A percentile compares a stretch with the other conserved stretches of the same genome.
phyloP scores from a whole-genome alignment of 1,139 yeast genomes.

The Blastobotrys ciferrii region DNA sequence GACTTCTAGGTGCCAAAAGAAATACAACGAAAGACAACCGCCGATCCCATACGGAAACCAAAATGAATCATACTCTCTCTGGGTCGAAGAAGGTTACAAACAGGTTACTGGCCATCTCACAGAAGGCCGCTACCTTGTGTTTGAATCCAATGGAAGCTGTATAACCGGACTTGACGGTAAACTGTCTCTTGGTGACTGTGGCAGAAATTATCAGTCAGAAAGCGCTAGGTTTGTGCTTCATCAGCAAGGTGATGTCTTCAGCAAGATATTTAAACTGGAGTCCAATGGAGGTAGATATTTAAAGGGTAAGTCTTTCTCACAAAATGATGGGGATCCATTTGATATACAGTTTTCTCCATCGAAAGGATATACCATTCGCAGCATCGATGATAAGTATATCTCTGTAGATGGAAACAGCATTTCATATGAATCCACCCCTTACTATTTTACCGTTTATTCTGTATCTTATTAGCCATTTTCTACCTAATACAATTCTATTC shows the following conservation, averaged over 20 bases:
- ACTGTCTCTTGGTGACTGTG: background rate
- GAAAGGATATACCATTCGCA: conserved; percentile 21
- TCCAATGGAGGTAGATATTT: conserved; percentile 14
- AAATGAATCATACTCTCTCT: conserved; percentile 20
- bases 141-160: conserved; percentile 25
- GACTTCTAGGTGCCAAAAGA: conserved; percentile 16
- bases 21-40: conserved; percentile 10
- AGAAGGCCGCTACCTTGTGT: conserved; percentile 29
- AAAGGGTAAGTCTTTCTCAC: conserved; percentile 1
- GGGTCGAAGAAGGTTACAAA: conserved; percentile 28
- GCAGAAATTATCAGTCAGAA: background rate
- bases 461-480: conserved; percentile 10
- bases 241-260: conserved; percentile 23
- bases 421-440: background rate
- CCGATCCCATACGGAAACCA: conserved; percentile 26
- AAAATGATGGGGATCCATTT: conserved; percentile 6
- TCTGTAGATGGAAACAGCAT: background rate
- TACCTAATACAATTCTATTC: too few relatives aligned
- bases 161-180: conserved; percentile 9
- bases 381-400: conserved; percentile 10
- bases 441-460: conserved; percentile 13
- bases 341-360: conserved; percentile 16
- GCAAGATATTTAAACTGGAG: conserved; percentile 19
- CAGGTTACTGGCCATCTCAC: conserved; percentile 28
- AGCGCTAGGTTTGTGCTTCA: conserved; percentile 19